A percentile compares a stretch with the other conserved stretches of the same genome.
phyloP scores from a whole-genome alignment of 2,329 filamentous ascomycete genomes.

The Byssothecium circinans region DNA sequence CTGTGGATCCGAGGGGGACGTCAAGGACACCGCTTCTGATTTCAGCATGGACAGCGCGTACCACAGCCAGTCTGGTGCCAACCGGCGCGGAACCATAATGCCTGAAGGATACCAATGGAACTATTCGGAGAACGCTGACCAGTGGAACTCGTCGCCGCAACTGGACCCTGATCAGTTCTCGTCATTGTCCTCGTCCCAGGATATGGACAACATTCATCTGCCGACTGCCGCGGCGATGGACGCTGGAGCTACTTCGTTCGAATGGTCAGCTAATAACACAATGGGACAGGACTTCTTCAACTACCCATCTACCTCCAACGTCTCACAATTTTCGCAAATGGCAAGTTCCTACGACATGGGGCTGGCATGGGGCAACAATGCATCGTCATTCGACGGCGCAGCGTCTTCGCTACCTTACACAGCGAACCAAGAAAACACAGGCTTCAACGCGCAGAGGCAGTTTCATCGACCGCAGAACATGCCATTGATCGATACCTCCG shows the following conservation, averaged over 20 bases:
- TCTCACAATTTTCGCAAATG: background rate
- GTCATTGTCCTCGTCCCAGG: slow-evolving; percentile 33
- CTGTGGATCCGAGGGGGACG: slow-evolving; percentile 15
- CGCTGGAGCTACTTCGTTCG: slow-evolving; percentile 31
- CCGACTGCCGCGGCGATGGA: slow-evolving; percentile 21
- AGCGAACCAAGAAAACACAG: slow-evolving; percentile 16
- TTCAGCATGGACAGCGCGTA: slow-evolving; percentile 49
- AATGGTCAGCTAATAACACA: slow-evolving; percentile 42
- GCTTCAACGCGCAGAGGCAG: slow-evolving; percentile 23
- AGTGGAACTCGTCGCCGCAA: slow-evolving; percentile 39
- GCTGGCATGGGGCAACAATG: background rate
- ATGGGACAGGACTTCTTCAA: slow-evolving; percentile 40
- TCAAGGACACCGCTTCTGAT: slow-evolving; percentile 43
- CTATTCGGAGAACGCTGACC: slow-evolving; percentile 14
- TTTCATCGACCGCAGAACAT: slow-evolving; percentile 27
- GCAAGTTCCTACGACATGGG: background rate
- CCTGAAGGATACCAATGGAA: slow-evolving; percentile 24
- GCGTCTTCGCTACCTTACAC: slow-evolving; percentile 8
- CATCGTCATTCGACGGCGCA: background rate
- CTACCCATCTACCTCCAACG: slow-evolving; percentile 22
- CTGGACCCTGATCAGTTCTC: slow-evolving; percentile 41
- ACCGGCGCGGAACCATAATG: slow-evolving; percentile 32
- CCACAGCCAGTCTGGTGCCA: slow-evolving; percentile 44
- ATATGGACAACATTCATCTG: slow-evolving; percentile 32
- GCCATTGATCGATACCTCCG: slow-evolving; percentile 21